Base-by-base conservation (phyloP, 2,329 filamentous ascomycete genomes). In the Trichoderma polysporum region DNA sequence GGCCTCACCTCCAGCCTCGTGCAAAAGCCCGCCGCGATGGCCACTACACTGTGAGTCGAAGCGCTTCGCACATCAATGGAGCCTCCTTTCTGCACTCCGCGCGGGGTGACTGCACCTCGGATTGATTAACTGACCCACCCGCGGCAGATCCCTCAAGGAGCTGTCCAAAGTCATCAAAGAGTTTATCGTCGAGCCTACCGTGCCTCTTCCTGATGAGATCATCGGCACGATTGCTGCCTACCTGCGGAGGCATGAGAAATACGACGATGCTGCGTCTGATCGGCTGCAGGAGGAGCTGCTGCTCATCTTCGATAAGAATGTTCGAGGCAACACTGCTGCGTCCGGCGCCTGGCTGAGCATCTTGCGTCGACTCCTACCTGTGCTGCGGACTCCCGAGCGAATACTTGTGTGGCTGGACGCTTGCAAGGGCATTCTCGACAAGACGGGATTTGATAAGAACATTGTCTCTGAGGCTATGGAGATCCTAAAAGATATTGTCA, bases 281-380 rank as follows among this genome's bases (percentile, higher is more conserved):
- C 87, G 89, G 66, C 82, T 93, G 59, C 88, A 93, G 69, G 90
- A 93, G 47, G 91, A 93, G 72, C 83, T 95, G 8, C 80, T 90
- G 47, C 78, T 82, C 27, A 83, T 92, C 63, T 93, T 90, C 79
- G 83, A 89, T 67, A 88, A 85, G 73, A 82, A 87, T 70, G 86
- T 94, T 68, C 82, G 82, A 27, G 83, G 84, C 37, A 81, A 82
- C 27, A 80, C 85, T 2, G 76, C 83, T 59, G 86, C 87, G 71
- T 85, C 86, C 74, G 87, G 86, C 9, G 79, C 87, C n/a, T 95
- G 94, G 77, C 82, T 94, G 19, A 84, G 85, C 58, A 84, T 91
- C 53, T 79, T 94, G 65, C 85, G 86, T 54, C 84, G 84, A 47
- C 80, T 94, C 39, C 84, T 88, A 27, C 87, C 90, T 2, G 84